Percentiles rank a stretch among this genome's conserved stretches.
Evolutionary conservation across 257 asterid species (phyloP).

Genomic region (Catharanthus roseus): DNA sequence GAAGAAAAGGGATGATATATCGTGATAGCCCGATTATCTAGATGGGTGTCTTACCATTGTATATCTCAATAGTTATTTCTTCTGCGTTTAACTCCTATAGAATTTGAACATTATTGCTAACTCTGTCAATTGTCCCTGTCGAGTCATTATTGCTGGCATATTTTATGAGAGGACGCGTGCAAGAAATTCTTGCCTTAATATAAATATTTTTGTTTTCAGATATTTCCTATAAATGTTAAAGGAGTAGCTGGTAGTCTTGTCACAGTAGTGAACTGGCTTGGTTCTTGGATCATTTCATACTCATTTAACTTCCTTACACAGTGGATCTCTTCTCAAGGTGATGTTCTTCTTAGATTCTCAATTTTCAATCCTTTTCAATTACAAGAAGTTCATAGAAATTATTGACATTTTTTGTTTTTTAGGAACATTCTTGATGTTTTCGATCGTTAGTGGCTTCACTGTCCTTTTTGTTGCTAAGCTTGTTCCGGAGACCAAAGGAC

Average conservation of each 20-base stretch:
- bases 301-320: slow-evolving; percentile 63
- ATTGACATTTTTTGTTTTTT: slow-evolving; percentile 5
- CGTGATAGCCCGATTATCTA: too few species aligned
- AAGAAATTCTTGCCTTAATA: too few species aligned
- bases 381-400: not conserved
- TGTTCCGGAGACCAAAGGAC: slow-evolving; percentile 86
- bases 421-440: slow-evolving; percentile 76
- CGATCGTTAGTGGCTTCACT: slow-evolving; percentile 52
- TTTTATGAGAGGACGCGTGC: too few species aligned
- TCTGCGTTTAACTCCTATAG: too few species aligned
- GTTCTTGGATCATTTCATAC: slow-evolving; percentile 77
- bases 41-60: too few species aligned
- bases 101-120: too few species aligned
- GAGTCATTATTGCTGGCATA: too few species aligned
- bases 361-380: not conserved
- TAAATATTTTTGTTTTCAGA: slow-evolving; percentile 32
- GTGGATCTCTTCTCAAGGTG: slow-evolving; percentile 78
- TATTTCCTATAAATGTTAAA: slow-evolving; percentile 85
- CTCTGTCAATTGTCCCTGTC: too few species aligned
- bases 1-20: too few species aligned
- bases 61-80: too few species aligned
- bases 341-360: not conserved
- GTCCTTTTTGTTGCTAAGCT: slow-evolving; percentile 48
- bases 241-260: slow-evolving; percentile 84
- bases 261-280: slow-evolving; percentile 76